A percentile compares a stretch with the other conserved stretches of the same genome.
These are phyloP conservation scores for Mycotypha africana DNA, from an alignment of 371 early-diverging fungal species.

Conservation along the genomic window DNA sequence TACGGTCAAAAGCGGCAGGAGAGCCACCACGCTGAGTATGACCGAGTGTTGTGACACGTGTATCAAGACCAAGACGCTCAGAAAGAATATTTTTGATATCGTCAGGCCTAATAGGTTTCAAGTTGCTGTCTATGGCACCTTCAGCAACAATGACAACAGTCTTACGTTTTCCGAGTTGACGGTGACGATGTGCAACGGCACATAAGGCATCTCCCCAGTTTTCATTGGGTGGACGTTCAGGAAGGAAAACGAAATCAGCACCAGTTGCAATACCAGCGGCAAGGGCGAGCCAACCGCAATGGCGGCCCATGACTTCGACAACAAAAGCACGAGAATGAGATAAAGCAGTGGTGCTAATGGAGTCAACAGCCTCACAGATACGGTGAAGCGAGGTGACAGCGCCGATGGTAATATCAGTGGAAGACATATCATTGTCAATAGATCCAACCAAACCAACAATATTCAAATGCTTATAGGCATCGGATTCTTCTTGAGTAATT, in stretches of 20 bases:
- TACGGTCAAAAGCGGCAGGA: constrained; percentile 93
- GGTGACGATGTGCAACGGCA: constrained; percentile 64
- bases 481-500: constrained; percentile 55
- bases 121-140: constrained; percentile 92
- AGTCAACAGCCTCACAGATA: constrained; percentile 96
- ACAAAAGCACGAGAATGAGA: constrained; percentile 98
- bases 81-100: constrained; percentile 81
- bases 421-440: constrained; percentile 97
- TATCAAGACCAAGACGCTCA: constrained; percentile 81
- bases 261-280: constrained; percentile 83
- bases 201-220: constrained; percentile 90
- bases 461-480: constrained; percentile 62
- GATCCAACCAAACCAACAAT: constrained; percentile 97
- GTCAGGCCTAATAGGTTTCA: constrained; percentile 88
- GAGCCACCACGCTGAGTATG: constrained; percentile 99
- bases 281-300: constrained; percentile 99
- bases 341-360: constrained; percentile 90
- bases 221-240: constrained; percentile 88
- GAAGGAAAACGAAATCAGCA: constrained; percentile 98
- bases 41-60: constrained; percentile 93
- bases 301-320: constrained; percentile 99
- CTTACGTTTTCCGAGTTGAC: constrained; percentile 82
- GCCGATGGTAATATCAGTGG: constrained; percentile 97
- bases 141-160: constrained; percentile 97
- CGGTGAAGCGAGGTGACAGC: constrained; percentile 95